Conservation (phyloP, 164 flowering plant genomes). For the Umbellularia californica region DNA sequence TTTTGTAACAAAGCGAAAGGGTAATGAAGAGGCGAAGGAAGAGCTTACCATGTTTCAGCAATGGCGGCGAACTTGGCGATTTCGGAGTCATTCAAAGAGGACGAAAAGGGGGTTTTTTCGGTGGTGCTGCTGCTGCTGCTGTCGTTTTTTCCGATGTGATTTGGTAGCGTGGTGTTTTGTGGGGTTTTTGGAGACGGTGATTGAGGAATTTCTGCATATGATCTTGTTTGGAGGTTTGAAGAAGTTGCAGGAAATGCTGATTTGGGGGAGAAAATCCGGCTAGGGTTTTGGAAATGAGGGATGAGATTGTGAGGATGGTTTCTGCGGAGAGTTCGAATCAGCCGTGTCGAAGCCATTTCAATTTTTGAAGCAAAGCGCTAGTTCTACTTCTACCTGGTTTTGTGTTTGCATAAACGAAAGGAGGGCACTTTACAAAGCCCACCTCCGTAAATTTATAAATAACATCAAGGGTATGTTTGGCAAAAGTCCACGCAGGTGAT, state of each 20-base stretch:
- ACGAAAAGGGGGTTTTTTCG: constrained; percentile 5
- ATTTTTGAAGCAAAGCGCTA: no score
- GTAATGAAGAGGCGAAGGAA: not conserved
- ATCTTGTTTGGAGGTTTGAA: constrained; percentile 13
- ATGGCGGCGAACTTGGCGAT: constrained; percentile 80
- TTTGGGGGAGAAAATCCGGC: constrained; percentile 4
- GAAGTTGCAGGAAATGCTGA: constrained; percentile 7
- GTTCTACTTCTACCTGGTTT: no score
- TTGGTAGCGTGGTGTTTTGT: not conserved
- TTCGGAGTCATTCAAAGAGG: constrained; percentile 69
- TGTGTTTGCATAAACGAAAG: no score
- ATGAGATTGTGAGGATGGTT: constrained; percentile 1
- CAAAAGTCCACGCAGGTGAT: no score
- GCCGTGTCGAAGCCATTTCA: not conserved
- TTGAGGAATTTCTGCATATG: constrained; percentile 15
- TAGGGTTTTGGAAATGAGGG: constrained; percentile 7
- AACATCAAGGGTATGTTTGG: no score
- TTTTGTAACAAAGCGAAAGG: no score
- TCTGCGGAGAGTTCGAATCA: not conserved
- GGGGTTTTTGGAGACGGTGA: constrained; percentile 11
- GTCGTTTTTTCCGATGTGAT: not conserved
- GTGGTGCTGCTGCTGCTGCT: not conserved
- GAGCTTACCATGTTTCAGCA: constrained; percentile 69
- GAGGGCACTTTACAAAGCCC: no score
- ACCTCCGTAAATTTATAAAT: no score